Conservation (phyloP, 1,139 yeast genomes). For the Fermentozyma sake region DNA sequence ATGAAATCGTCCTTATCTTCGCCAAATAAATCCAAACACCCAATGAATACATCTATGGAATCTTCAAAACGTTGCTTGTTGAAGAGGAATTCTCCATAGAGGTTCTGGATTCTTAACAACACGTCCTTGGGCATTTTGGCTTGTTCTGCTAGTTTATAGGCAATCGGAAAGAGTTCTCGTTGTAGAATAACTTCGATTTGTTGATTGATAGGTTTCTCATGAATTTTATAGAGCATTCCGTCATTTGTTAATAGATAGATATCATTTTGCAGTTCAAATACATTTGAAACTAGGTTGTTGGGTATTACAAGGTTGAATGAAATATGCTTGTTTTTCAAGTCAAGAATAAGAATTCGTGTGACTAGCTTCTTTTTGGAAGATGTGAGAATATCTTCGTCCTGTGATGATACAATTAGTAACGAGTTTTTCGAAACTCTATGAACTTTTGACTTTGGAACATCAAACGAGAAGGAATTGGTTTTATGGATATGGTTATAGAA, state of each 20-base stretch:
- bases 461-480: constrained; percentile 54
- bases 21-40: constrained; percentile 25
- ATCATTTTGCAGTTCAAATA: constrained; percentile 52
- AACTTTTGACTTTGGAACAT: constrained; percentile 54
- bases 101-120: constrained; percentile 52
- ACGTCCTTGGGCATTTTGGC: constrained; percentile 32
- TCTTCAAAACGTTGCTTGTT: constrained; percentile 60
- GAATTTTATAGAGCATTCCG: constrained; percentile 66
- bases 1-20: constrained; percentile 48
- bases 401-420: constrained; percentile 52
- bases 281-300: constrained; percentile 50
- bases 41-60: constrained; percentile 66
- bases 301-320: constrained; percentile 69
- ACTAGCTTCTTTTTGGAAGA: constrained; percentile 11
- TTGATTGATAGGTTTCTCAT: constrained; percentile 61
- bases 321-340: constrained; percentile 63
- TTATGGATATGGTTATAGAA: constrained; percentile 55
- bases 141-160: constrained; percentile 63
- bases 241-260: constrained; percentile 65
- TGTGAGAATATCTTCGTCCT: constrained; percentile 19
- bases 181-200: constrained; percentile 70
- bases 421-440: constrained; percentile 43
- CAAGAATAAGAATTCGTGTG: constrained; percentile 61
- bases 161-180: constrained; percentile 68
- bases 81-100: constrained; percentile 71